Conservation (phyloP, 345 rosid genomes). For the Erucastrum elatum region DNA sequence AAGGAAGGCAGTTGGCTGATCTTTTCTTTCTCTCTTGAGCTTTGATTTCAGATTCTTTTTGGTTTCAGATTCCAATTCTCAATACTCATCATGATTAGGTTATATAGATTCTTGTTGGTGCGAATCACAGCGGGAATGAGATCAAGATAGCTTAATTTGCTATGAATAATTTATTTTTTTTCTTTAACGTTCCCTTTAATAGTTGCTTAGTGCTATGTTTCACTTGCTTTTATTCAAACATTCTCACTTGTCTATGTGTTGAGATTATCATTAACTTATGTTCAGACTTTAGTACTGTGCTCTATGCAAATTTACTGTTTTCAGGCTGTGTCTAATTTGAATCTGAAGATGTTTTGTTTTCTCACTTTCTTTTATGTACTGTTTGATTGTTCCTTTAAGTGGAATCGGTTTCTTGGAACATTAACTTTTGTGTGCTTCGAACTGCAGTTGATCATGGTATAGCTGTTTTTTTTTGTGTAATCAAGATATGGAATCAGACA, state of each 20-base stretch:
- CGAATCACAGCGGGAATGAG: not conserved
- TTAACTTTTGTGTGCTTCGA: not conserved
- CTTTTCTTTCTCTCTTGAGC: not conserved
- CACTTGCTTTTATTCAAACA: too few relatives aligned
- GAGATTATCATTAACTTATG: not conserved
- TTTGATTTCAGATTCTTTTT: not conserved
- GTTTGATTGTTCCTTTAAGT: too few relatives aligned
- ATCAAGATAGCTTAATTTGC: not conserved
- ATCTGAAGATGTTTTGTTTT: not conserved
- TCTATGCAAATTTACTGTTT: not conserved
- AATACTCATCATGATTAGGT: not conserved
- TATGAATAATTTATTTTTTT: not conserved
- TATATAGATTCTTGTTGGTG: not conserved
- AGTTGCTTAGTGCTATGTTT: too few relatives aligned
- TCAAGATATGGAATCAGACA: slow-evolving; percentile 35
- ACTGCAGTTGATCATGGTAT: slow-evolving; percentile 5
- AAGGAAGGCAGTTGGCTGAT: not conserved
- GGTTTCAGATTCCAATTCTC: not conserved
- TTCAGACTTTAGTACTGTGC: not conserved
- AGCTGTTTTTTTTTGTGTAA: not conserved
- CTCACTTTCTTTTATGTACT: not conserved
- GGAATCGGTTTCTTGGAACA: not conserved
- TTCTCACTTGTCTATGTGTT: not conserved
- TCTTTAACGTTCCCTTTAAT: too few relatives aligned
- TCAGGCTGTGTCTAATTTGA: not conserved